Percentiles rank a stretch among this genome's conserved stretches.
phyloP scores from a whole-genome alignment of 1,139 yeast genomes.

The Nakaseomyces nivariensis region DNA sequence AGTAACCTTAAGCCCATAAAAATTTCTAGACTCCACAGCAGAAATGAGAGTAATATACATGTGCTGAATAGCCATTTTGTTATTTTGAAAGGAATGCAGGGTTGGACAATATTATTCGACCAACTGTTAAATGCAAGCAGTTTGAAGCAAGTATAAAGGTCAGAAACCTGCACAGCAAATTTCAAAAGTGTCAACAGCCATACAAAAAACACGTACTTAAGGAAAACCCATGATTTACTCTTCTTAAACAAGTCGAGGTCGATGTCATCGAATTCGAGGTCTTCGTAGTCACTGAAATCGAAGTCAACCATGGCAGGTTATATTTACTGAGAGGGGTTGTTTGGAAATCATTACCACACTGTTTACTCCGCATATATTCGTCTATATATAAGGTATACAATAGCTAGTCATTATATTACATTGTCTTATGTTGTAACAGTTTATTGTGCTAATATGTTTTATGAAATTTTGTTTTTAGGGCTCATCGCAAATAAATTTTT shows the following conservation, averaged over 20 bases:
- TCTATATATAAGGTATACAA: too few relatives aligned
- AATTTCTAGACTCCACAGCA: constrained; percentile 37
- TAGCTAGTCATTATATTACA: too few relatives aligned
- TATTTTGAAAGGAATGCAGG: constrained; percentile 49
- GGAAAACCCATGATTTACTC: not conserved
- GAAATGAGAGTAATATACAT: constrained; percentile 67
- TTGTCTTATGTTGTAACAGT: too few relatives aligned
- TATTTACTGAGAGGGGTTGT: too few relatives aligned
- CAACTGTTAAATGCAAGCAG: constrained; percentile 67
- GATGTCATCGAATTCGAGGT: not conserved
- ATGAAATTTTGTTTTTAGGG: not conserved
- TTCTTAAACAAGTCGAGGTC: not conserved
- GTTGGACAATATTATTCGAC: constrained; percentile 45
- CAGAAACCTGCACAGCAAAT: constrained; percentile 54
- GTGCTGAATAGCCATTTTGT: constrained; percentile 83
- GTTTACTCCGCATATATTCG: too few relatives aligned
- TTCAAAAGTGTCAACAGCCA: constrained; percentile 42
- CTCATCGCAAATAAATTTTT: not conserved
- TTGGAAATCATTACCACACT: too few relatives aligned
- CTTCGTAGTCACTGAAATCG: not conserved
- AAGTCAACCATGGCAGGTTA: not conserved
- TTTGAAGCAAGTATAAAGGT: constrained; percentile 68
- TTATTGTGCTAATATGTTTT: not conserved
- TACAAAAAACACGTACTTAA: constrained; percentile 39
- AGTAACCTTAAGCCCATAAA: constrained; percentile 49